These are phyloP conservation scores for Vaccinium macrocarpon DNA, from an alignment of 148 eudicot genomes.

Conservation along the genomic window DNA sequence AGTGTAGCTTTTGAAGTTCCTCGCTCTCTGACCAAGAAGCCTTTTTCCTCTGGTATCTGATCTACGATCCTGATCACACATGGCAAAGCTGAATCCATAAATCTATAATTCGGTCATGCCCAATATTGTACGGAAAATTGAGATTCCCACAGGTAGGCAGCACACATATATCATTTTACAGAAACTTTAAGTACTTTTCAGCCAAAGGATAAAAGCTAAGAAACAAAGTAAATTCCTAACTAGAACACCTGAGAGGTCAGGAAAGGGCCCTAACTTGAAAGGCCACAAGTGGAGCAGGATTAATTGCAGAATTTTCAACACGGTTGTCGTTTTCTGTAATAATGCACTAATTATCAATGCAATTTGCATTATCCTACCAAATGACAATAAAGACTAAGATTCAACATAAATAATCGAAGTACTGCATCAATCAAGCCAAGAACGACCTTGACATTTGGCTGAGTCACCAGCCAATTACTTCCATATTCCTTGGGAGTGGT, in stretches of 20 bases:
- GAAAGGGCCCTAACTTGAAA: conserved; percentile 3
- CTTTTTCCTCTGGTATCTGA: conserved; percentile 78
- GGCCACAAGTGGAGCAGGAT: not conserved
- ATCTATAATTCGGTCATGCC: not conserved
- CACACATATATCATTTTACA: not conserved
- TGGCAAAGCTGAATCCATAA: conserved; percentile 12
- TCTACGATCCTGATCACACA: conserved; percentile 73
- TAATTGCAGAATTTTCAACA: not conserved
- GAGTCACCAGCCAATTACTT: not conserved
- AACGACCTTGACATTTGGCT: not conserved
- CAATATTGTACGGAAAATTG: not conserved
- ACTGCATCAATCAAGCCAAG: not conserved
- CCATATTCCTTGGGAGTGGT: not conserved
- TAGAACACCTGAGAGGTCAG: not conserved
- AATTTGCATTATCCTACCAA: conserved; percentile 6
- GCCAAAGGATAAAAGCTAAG: not conserved
- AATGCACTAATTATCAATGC: not conserved
- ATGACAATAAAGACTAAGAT: not conserved
- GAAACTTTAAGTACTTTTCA: not conserved
- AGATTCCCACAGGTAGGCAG: not conserved
- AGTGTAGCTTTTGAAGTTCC: conserved; percentile 46
- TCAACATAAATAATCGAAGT: not conserved
- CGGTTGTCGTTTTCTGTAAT: not conserved
- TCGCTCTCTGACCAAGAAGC: conserved; percentile 61
- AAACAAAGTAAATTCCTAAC: conserved; percentile 2